A percentile compares a stretch with the other conserved stretches of the same genome.
Evolutionary conservation across 2,329 filamentous ascomycete genomes (phyloP).

Genomic region (Coniochaeta sp.): DNA sequence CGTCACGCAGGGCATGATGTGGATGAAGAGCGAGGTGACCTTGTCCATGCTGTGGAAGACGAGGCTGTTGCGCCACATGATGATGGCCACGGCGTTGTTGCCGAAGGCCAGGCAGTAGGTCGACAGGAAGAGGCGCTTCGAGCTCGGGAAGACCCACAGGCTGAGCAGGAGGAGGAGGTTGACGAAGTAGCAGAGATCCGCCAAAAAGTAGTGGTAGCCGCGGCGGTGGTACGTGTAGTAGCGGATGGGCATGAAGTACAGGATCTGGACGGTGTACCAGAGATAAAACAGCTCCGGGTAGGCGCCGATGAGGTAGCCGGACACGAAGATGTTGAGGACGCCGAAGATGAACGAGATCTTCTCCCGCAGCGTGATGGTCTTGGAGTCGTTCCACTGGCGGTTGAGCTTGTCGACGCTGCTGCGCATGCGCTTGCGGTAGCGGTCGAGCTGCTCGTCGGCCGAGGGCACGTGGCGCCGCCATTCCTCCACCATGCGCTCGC

Average conservation of each 20-base stretch:
- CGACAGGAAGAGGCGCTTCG: slow-evolving; percentile 85
- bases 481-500: slow-evolving; percentile 84
- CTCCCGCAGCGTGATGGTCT: slow-evolving; percentile 80
- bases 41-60: slow-evolving; percentile 99
- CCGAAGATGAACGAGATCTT: slow-evolving; percentile 95
- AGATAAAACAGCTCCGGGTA: slow-evolving; percentile 79
- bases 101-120: slow-evolving; percentile 90
- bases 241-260: slow-evolving; percentile 96
- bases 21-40: slow-evolving; percentile 96
- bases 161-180: slow-evolving; percentile 77
- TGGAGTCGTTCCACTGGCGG: slow-evolving; percentile 81
- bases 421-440: slow-evolving; percentile 83
- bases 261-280: slow-evolving; percentile 83
- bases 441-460: slow-evolving; percentile 86
- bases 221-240: slow-evolving; percentile 85
- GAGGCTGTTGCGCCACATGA: slow-evolving; percentile 98
- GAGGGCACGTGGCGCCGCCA: slow-evolving; percentile 81
- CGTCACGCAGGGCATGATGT: slow-evolving; percentile 96
- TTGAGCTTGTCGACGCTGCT: slow-evolving; percentile 81
- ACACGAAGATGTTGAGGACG: slow-evolving; percentile 95
- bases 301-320: slow-evolving; percentile 85
- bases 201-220: slow-evolving; percentile 94
- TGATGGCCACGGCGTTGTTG: slow-evolving; percentile 95
- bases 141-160: slow-evolving; percentile 85
- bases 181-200: slow-evolving; percentile 97